These are phyloP conservation scores for Ramichloridium luteum DNA, from an alignment of 2,329 filamentous ascomycete species.

Conservation along the genomic window DNA sequence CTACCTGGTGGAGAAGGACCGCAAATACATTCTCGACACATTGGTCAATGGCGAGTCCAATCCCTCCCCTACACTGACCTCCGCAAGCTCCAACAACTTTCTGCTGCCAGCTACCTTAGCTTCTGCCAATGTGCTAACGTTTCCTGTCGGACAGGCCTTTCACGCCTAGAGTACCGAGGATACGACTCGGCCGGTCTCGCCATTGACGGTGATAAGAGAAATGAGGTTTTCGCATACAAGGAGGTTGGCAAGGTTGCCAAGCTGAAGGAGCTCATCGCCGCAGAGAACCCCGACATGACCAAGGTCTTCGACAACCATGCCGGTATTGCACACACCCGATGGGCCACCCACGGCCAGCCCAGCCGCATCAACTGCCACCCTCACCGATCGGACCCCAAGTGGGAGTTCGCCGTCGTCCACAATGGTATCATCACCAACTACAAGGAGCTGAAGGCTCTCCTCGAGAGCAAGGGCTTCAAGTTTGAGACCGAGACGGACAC, in stretches of 20 bases:
- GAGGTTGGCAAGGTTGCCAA: conserved; percentile 99
- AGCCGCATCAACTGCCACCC: conserved; percentile 96
- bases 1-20: conserved; percentile 97
- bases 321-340: conserved; percentile 96
- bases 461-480: conserved; percentile 88
- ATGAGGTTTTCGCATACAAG: conserved; percentile 94
- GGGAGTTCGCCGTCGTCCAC: conserved; percentile 96
- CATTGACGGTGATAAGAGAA: conserved; percentile 96
- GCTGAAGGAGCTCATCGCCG: conserved; percentile 82
- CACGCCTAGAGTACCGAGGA: conserved; percentile 93
- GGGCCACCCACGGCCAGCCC: conserved; percentile 93
- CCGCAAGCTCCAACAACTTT: too few species aligned
- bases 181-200: conserved; percentile 97
- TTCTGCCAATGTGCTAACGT: too few species aligned
- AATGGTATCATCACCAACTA: conserved; percentile 99
- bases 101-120: too few species aligned
- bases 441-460: conserved; percentile 93
- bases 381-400: conserved; percentile 88
- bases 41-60: conserved; percentile 73
- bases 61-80: conserved; percentile 10
- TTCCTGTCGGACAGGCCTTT: conserved; percentile 69
- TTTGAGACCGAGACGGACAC: conserved; percentile 99
- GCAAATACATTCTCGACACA: conserved; percentile 90
- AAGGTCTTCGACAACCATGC: conserved; percentile 97
- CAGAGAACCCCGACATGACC: conserved; percentile 68